Evolutionary conservation across 2,329 filamentous ascomycete species (phyloP).

Genomic region (Talaromyces pinophilus): DNA sequence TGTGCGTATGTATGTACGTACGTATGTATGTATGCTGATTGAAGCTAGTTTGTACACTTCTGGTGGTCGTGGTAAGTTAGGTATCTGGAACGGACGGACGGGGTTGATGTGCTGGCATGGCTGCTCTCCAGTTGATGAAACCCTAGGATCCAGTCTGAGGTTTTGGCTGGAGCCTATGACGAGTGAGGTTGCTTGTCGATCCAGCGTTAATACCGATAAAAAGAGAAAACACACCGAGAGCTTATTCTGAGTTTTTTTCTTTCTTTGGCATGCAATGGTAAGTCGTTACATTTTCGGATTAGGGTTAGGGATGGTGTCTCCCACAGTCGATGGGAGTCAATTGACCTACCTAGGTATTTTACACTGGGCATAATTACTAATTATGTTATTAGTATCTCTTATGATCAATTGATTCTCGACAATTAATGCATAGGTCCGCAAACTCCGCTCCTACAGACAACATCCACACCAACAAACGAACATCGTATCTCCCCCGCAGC

Average conservation of each 20-base stretch:
- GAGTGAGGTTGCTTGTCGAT: constrained; percentile 19
- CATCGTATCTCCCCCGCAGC: constrained; percentile 31
- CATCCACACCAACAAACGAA: constrained; percentile 1
- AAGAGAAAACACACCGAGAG: constrained; percentile 4
- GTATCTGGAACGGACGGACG: constrained; percentile 17
- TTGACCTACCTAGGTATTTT: neutral
- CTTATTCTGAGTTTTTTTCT: constrained; percentile 22
- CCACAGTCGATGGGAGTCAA: neutral
- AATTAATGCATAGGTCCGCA: neutral
- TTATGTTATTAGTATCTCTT: neutral
- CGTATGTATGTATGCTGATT: neutral
- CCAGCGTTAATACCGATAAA: neutral
- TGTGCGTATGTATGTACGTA: neutral
- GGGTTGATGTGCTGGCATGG: constrained; percentile 81
- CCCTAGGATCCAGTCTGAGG: constrained; percentile 43
- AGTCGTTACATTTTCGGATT: neutral
- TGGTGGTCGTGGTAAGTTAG: neutral
- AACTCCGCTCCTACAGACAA: constrained; percentile 1
- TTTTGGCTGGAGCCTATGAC: constrained; percentile 42
- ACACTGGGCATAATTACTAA: neutral
- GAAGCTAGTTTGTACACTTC: constrained; percentile 11
- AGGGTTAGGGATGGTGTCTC: neutral
- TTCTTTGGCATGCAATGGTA: neutral
- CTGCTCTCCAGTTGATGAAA: constrained; percentile 76
- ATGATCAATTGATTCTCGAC: neutral